phyloP scores from a whole-genome alignment of 2,329 filamentous ascomycete genomes.

The Diaporthe amygdali region DNA sequence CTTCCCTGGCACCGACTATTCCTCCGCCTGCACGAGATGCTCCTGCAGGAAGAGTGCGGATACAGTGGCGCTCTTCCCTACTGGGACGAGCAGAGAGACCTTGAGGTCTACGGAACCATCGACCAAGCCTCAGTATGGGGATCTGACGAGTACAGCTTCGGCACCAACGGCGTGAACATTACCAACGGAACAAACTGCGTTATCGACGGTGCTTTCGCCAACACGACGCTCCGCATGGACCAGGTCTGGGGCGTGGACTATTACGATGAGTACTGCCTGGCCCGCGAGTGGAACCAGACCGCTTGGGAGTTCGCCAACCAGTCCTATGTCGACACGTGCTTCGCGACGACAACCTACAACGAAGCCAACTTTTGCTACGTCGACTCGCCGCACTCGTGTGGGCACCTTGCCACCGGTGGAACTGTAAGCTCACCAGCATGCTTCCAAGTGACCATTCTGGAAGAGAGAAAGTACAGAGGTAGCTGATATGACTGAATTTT shows the following conservation, averaged over 20 bases:
- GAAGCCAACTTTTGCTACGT: constrained; percentile 26
- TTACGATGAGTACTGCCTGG: background rate
- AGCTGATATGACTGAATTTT: background rate
- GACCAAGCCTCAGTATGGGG: background rate
- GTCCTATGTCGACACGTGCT: background rate
- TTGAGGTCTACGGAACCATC: background rate
- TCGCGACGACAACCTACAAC: background rate
- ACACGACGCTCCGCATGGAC: background rate
- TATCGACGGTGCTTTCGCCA: background rate
- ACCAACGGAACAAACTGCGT: background rate
- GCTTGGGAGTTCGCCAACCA: background rate
- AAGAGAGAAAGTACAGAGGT: background rate
- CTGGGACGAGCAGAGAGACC: constrained; percentile 3
- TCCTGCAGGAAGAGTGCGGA: background rate
- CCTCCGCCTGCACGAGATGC: background rate
- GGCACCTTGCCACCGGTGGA: constrained; percentile 30
- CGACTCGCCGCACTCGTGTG: constrained; percentile 29
- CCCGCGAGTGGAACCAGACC: background rate
- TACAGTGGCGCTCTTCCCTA: background rate
- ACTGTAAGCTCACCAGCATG: background rate
- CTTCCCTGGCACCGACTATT: background rate
- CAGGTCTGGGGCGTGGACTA: background rate
- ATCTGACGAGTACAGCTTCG: background rate
- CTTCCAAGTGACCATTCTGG: background rate
- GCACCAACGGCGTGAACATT: background rate